Conservation (phyloP, 2,329 filamentous ascomycete species). For the Penicillium sp. region DNA sequence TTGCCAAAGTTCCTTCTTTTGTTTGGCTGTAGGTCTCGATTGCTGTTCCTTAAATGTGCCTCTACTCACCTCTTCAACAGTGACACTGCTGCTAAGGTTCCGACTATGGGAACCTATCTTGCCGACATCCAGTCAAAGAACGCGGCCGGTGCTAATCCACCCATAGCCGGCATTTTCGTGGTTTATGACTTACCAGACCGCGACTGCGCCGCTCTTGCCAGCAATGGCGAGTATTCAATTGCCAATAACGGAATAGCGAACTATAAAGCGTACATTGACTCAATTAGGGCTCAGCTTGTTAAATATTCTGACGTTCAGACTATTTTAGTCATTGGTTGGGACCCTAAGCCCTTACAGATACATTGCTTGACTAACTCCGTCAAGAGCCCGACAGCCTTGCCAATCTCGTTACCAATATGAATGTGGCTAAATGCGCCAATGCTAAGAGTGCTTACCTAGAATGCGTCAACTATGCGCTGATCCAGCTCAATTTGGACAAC, state of each 20-base stretch:
- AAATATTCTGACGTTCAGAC: conserved; percentile 54
- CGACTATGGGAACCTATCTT: conserved; percentile 48
- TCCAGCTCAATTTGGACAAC: conserved; percentile 58
- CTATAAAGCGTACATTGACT: conserved; percentile 56
- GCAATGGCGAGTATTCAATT: conserved; percentile 61
- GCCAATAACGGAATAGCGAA: conserved; percentile 51
- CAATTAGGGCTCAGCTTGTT: conserved; percentile 53
- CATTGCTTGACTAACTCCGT: no score
- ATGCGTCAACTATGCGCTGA: conserved; percentile 56
- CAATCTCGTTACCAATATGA: conserved; percentile 61
- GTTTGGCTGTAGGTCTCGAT: conserved; percentile 51
- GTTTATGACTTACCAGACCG: conserved; percentile 64
- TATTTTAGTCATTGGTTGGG: conserved; percentile 50
- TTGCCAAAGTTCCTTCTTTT: conserved; percentile 52
- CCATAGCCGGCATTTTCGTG: conserved; percentile 53
- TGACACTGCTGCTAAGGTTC: conserved; percentile 51
- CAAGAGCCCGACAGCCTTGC: conserved; percentile 64
- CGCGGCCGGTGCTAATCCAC: conserved; percentile 47
- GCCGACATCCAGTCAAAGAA: conserved; percentile 50
- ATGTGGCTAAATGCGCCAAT: conserved; percentile 54
- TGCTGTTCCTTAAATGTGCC: background rate
- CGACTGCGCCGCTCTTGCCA: conserved; percentile 62
- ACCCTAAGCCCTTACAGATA: background rate
- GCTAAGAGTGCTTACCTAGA: conserved; percentile 56
- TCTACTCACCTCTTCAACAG: no score